phyloP scores from a whole-genome alignment of 164 flowering plant species.

The Litsea cubeba region DNA sequence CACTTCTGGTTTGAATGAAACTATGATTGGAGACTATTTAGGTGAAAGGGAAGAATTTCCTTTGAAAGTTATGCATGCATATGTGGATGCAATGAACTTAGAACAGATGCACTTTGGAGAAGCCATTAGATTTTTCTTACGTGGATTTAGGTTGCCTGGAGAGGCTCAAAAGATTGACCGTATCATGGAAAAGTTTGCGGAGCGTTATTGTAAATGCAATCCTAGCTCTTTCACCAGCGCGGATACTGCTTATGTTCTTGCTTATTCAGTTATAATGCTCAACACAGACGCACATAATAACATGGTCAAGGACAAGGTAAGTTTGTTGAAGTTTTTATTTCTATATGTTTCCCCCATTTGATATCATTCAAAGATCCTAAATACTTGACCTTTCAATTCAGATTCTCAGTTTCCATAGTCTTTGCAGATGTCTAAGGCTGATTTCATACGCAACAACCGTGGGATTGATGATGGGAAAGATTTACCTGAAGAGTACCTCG shows the following conservation, averaged over 20 bases:
- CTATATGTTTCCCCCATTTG: not conserved
- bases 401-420: constrained; percentile 13
- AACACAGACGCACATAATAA: constrained; percentile 97
- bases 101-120: constrained; percentile 86
- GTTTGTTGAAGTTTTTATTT: constrained; percentile 15
- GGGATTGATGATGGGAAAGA: constrained; percentile 99
- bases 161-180: constrained; percentile 99
- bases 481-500: constrained; percentile 86
- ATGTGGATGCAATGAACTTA: constrained; percentile 91
- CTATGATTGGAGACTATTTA: constrained; percentile 92
- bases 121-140: constrained; percentile 85
- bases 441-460: constrained; percentile 91
- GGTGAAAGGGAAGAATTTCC: constrained; percentile 96
- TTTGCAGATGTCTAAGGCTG: constrained; percentile 92
- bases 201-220: constrained; percentile 96
- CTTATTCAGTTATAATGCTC: constrained; percentile 98
- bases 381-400: constrained; percentile 5
- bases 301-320: constrained; percentile 98
- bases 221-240: constrained; percentile 88
- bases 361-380: not conserved
- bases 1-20: constrained; percentile 67
- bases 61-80: constrained; percentile 97
- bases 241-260: constrained; percentile 99
- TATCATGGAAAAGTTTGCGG: constrained; percentile 99
- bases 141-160: constrained; percentile 95